Percentiles rank a stretch among this genome's conserved stretches.
Conservation (phyloP, 345 rosid genomes). For the Brassica cretica region DNA sequence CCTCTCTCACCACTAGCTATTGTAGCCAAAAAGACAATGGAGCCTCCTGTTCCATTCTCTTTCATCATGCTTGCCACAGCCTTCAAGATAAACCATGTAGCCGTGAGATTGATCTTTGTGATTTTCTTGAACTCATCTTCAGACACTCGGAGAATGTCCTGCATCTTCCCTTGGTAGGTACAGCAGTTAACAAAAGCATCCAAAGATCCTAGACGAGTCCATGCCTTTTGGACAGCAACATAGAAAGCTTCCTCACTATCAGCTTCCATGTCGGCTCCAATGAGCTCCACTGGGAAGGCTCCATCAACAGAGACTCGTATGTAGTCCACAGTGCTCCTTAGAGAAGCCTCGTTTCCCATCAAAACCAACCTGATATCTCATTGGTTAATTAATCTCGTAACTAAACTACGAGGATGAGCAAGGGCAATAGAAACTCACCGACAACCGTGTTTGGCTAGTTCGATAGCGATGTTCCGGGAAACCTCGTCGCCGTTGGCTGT, state of each 20-base stretch:
- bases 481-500: constrained; percentile 79
- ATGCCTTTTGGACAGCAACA: constrained; percentile 78
- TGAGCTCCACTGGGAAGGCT: constrained; percentile 49
- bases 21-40: constrained; percentile 64
- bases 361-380: constrained; percentile 60
- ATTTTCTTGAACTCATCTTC: constrained; percentile 64
- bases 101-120: constrained; percentile 58
- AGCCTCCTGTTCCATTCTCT: constrained; percentile 63
- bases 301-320: constrained; percentile 43
- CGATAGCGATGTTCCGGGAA: constrained; percentile 65
- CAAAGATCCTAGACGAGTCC: constrained; percentile 37
- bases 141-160: not conserved
- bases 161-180: constrained; percentile 57
- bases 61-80: constrained; percentile 75
- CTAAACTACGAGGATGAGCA: not conserved
- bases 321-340: constrained; percentile 47
- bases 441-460: constrained; percentile 78
- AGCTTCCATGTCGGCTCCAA: constrained; percentile 77
- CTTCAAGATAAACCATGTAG: constrained; percentile 78
- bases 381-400: not conserved
- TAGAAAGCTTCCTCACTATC: constrained; percentile 58
- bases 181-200: constrained; percentile 79
- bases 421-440: constrained; percentile 44
- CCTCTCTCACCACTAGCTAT: constrained; percentile 76
- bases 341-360: constrained; percentile 66